A percentile compares a stretch with the other conserved stretches of the same genome.
Conservation (phyloP, 2,329 filamentous ascomycete genomes). For the Pseudocercospora fijiensis region DNA sequence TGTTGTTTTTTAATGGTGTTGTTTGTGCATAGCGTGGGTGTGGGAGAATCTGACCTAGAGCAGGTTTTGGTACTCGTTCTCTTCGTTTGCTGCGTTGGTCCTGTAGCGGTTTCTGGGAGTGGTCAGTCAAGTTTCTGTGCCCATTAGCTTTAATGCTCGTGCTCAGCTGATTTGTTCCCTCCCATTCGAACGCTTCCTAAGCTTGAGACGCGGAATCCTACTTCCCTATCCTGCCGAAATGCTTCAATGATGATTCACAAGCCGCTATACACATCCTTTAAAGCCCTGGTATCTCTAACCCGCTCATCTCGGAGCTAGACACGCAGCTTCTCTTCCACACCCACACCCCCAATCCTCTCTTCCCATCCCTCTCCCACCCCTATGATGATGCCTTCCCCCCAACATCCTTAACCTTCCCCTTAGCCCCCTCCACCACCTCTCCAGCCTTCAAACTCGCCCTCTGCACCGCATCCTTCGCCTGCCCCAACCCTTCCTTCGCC, state of each 20-base stretch:
- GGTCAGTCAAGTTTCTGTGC: no score
- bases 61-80: no score
- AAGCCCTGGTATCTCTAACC: background rate
- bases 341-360: background rate
- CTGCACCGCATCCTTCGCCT: constrained; percentile 27
- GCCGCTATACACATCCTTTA: background rate
- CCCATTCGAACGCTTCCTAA: background rate
- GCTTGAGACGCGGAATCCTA: background rate
- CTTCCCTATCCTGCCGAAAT: background rate
- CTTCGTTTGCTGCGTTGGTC: no score
- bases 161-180: no score
- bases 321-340: background rate
- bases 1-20: background rate
- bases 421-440: constrained; percentile 34
- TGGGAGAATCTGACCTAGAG: no score
- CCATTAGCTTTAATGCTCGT: no score
- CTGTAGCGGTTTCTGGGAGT: no score
- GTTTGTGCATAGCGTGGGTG: background rate
- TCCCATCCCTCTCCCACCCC: background rate
- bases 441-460: constrained; percentile 29
- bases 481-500: constrained; percentile 41
- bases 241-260: background rate
- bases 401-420: constrained; percentile 33
- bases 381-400: constrained; percentile 11
- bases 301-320: background rate